Evolutionary conservation across 345 rosid species (phyloP).

Genomic region (Crucihimalaya himalaica): DNA sequence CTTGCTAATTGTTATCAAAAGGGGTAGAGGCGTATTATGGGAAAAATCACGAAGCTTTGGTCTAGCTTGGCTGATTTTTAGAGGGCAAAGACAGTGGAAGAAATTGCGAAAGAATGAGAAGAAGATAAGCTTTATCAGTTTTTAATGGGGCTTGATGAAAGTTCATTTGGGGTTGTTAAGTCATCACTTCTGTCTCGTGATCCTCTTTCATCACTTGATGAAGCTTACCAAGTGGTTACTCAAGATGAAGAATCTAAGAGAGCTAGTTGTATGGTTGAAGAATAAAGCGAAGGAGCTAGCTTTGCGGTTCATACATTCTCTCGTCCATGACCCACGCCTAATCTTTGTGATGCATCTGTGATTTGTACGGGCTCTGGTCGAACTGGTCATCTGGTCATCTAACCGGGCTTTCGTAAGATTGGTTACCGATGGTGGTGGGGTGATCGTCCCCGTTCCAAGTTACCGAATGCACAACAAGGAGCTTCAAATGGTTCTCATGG

Average conservation of each 20-base stretch:
- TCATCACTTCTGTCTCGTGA: rapidly evolving
- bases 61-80: no score
- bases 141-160: not conserved
- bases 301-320: not conserved
- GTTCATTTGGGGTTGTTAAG: rapidly evolving
- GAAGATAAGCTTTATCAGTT: no score
- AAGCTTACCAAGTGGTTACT: not conserved
- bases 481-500: no score
- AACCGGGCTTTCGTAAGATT: not conserved
- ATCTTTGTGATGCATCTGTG: no score
- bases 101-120: no score
- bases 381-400: not conserved
- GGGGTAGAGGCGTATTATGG: no score
- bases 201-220: not conserved
- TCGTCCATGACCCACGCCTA: no score
- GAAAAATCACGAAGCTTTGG: no score
- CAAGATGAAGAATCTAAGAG: not conserved
- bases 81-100: no score
- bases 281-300: rapidly evolving
- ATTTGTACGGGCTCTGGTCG: not conserved
- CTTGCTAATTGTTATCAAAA: no score
- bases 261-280: rapidly evolving
- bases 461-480: no score
- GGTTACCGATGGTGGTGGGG: not conserved
- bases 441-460: not conserved